phyloP scores from a whole-genome alignment of 2,329 filamentous ascomycete species.

The Xylariaceae sp. region DNA sequence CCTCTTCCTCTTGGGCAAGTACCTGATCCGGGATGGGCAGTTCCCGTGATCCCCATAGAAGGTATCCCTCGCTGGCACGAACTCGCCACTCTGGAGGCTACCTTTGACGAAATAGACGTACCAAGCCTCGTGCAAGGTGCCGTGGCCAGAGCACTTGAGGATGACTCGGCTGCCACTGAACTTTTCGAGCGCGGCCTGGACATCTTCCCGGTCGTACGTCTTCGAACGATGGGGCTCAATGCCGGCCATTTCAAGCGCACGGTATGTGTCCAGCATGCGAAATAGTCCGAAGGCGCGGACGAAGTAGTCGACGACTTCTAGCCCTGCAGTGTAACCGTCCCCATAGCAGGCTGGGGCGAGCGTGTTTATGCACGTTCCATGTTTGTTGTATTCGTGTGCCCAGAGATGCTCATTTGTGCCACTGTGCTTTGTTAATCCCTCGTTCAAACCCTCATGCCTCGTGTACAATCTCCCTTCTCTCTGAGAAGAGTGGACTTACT shows the following conservation, averaged over 20 bases:
- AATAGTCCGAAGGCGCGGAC: constrained; percentile 38
- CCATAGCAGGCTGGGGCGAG: constrained; percentile 60
- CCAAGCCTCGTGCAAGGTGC: constrained; percentile 47
- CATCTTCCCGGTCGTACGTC: constrained; percentile 39
- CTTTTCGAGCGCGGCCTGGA: constrained; percentile 38
- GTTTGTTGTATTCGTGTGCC: constrained; percentile 68
- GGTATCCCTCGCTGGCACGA: constrained; percentile 38
- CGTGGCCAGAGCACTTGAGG: constrained; percentile 37
- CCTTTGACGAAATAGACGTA: constrained; percentile 50
- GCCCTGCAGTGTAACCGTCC: constrained; percentile 40
- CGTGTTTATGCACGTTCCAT: constrained; percentile 68
- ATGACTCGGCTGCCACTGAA: constrained; percentile 42
- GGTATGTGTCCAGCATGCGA: constrained; percentile 38
- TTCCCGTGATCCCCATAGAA: constrained; percentile 36
- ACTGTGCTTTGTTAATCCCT: constrained; percentile 17
- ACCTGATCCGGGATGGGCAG: constrained; percentile 35
- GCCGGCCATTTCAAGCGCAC: constrained; percentile 33
- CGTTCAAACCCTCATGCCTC: neutral
- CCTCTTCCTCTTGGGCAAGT: constrained; percentile 34
- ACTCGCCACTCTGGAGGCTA: constrained; percentile 44
- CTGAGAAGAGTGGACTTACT: constrained; percentile 23
- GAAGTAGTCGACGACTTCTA: constrained; percentile 43
- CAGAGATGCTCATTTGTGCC: constrained; percentile 47
- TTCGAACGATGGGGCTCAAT: constrained; percentile 32
- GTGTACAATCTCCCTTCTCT: neutral